Base-by-base conservation (phyloP, 2,329 filamentous ascomycete genomes). In the Drechslera avenae region DNA sequence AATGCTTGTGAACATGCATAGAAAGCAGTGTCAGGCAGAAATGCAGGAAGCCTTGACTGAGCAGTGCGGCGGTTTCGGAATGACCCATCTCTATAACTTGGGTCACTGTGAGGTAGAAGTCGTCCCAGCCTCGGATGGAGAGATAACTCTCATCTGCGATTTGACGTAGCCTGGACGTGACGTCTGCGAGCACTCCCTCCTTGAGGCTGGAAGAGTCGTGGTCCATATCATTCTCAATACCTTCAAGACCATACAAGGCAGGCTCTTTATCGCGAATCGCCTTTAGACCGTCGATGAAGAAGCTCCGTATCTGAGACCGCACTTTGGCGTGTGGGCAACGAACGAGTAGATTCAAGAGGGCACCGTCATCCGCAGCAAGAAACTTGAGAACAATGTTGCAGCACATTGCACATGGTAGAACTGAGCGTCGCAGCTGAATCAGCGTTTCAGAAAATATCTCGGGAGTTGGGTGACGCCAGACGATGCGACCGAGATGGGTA, bases 401-500 rank as follows among this genome's bases (percentile, higher is more conserved):
- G 65, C 86, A 88, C 13, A 44, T 78, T 64, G 64, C 39, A 39
- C 71, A 74, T 17, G 78, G 75, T 53, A 82, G 84, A 14, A 83
- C 79, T 30, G 83, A 77, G 16, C 76, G 76, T 10, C 76, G 72
- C 12, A 88, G 66, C 19, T 84, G 75, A 2, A 68, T 66, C 42
- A 83, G 76, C 44, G 88, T 83, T 7, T 74, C 68, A 1, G 81
- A 78, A 31, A 89, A 86, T 34, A 88, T 83, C 0, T 85, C 81
- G 2, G 83, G 67, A 33, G 91, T 88, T 68, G 88, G 90, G 3
- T 84, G 81, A 49, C 90, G 83, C 37, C 87, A 84, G 10, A 89
- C 82, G 34, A 95, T 80, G 66, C 93, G 88, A 60, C 92, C 88
- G 31, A 95, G 74, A 60, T 93, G 89, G 42, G 82, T 79, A 3